Evolutionary conservation across 1,284 basidiomycete species (phyloP).

Genomic region (Earliella scabrosa): DNA sequence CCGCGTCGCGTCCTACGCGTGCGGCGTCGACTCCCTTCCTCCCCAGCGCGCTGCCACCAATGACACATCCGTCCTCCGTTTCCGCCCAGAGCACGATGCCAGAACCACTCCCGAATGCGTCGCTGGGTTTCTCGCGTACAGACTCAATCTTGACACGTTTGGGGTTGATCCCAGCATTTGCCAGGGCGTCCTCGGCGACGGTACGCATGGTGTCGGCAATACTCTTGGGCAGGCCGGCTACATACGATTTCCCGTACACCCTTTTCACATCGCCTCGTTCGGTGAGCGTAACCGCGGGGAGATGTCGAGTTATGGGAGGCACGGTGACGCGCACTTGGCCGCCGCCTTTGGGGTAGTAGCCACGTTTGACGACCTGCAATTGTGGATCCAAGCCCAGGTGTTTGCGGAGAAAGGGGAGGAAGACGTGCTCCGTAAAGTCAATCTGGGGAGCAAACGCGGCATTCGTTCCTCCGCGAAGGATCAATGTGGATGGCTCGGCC

Average conservation of each 20-base stretch:
- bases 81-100: conserved; percentile 76
- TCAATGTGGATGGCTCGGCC: conserved; percentile 45
- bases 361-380: conserved; percentile 55
- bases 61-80: conserved; percentile 61
- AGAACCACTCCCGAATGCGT: conserved; percentile 61
- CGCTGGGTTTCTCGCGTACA: conserved; percentile 48
- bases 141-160: conserved; percentile 44
- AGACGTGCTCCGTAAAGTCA: conserved; percentile 65
- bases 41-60: conserved; percentile 69
- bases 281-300: conserved; percentile 53
- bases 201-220: conserved; percentile 58
- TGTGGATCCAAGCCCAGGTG: conserved; percentile 55
- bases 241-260: conserved; percentile 62
- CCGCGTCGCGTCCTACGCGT: conserved; percentile 61
- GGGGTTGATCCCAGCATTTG: conserved; percentile 28
- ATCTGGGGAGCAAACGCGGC: conserved; percentile 69
- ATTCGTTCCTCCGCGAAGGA: conserved; percentile 72
- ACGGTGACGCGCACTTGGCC: conserved; percentile 57
- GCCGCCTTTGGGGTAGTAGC: conserved; percentile 74
- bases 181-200: conserved; percentile 51
- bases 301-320: conserved; percentile 41
- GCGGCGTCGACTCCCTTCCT: conserved; percentile 47
- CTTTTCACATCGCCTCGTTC: conserved; percentile 54
- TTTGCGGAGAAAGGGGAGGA: conserved; percentile 64
- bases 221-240: conserved; percentile 57